These are phyloP conservation scores for Rhodotorula toruloides DNA, from an alignment of 768 basidiomycete species.

Conservation along the genomic window DNA sequence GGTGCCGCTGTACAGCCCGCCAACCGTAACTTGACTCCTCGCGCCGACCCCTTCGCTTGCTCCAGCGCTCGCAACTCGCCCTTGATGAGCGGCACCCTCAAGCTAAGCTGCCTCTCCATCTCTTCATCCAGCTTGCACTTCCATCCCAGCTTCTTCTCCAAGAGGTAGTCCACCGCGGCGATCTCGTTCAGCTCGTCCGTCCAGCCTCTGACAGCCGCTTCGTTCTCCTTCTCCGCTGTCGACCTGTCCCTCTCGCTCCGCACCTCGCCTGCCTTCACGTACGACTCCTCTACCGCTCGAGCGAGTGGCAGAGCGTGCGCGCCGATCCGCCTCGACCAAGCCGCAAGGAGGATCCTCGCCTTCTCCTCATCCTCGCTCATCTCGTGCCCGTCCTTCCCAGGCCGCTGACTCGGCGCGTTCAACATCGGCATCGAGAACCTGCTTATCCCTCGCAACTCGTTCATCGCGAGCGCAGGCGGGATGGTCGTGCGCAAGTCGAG, in stretches of 20 bases:
- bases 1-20: background rate
- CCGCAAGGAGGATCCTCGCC: background rate
- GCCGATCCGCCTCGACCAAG: background rate
- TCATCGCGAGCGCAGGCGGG: constrained; percentile 2
- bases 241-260: background rate
- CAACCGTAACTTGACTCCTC: background rate
- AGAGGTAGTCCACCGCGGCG: background rate
- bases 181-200: background rate
- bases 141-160: background rate
- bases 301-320: background rate
- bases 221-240: background rate
- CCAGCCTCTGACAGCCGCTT: background rate
- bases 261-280: background rate
- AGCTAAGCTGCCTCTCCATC: background rate
- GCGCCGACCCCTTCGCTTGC: no score
- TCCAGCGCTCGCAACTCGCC: background rate
- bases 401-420: background rate
- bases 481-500: background rate
- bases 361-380: background rate
- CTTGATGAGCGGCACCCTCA: background rate
- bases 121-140: background rate
- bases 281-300: background rate
- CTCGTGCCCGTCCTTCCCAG: background rate
- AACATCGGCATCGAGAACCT: background rate
- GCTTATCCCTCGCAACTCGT: background rate